Evolutionary conservation across 208 protist species (phyloP), one percentile per base, ranked within the genome.

Genomic region (Acanthamoeba divionensis): DNA sequence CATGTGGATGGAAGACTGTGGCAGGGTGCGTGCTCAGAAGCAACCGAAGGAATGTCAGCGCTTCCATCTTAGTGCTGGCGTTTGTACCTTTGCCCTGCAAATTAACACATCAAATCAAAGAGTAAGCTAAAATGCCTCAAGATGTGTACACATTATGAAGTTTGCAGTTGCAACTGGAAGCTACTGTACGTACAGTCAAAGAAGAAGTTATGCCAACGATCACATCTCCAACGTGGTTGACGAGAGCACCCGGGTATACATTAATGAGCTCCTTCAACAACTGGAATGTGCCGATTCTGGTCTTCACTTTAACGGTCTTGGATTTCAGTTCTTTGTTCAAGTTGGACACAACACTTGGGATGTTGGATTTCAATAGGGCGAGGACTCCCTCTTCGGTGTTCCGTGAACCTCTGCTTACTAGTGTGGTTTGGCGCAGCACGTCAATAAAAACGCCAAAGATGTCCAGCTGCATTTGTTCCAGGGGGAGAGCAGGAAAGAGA

Each of bases 391-490:
- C 69, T 12, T 89, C 55, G 36, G 33, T 45, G 90, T 57, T 41
- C 4, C 26, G 38, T 36, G 36, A 91, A 10, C 77, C 31, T 24
- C 31, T 47, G 41, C 47, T 89, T 13, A 73, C 69, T 65, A 79
- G 66, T n/a, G 33, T 45, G 29, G 83, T 94, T 80, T 93, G 91
- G 24, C 92, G 79, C 9, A 97, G 87, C 33, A 97, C 71, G 12
- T 93, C 93, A 26, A 86, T 52, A 83, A 95, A 97, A 4, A 93
- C 91, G 52, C 63, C n/a, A 52, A 96, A 96, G 36, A 97, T 90
- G 65, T 96, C 95, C 0, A 96, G 73, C 79, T 93, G 62, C 26
- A 66, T 41, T 26, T 85, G 48, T 47, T 79, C 67, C 67, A 57
- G 45, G 18, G 44, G 47, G 66, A 12, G 60, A 47, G 54, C 31